phyloP scores from a whole-genome alignment of 108 stramenopile genomes.

The Asterionellopsis glacialis region DNA sequence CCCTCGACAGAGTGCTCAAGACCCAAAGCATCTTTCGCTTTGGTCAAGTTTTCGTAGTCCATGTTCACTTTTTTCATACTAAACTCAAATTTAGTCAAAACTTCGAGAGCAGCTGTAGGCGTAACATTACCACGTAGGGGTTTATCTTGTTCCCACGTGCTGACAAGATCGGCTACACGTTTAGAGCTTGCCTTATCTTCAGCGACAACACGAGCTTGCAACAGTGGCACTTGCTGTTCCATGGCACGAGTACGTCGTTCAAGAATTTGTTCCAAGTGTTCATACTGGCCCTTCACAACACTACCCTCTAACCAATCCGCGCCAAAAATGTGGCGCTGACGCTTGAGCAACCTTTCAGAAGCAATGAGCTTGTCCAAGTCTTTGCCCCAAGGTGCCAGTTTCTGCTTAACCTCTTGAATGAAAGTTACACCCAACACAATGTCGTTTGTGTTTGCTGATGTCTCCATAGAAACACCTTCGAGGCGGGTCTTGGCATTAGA shows the following conservation, averaged over 20 bases:
- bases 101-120: slow-evolving; percentile 78
- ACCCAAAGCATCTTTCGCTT: slow-evolving; percentile 86
- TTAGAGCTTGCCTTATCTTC: slow-evolving; percentile 86
- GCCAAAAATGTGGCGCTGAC: slow-evolving; percentile 84
- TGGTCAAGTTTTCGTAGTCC: slow-evolving; percentile 74
- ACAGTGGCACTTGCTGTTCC: slow-evolving; percentile 88
- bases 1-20: slow-evolving; percentile 60
- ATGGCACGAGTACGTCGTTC: slow-evolving; percentile 75
- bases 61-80: slow-evolving; percentile 66
- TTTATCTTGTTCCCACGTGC: slow-evolving; percentile 80
- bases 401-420: slow-evolving; percentile 82
- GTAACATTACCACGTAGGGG: slow-evolving; percentile 81
- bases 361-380: slow-evolving; percentile 59
- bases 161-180: slow-evolving; percentile 60
- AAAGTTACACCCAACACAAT: slow-evolving; percentile 92
- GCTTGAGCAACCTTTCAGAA: slow-evolving; percentile 83
- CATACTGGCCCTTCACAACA: slow-evolving; percentile 74
- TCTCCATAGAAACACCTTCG: slow-evolving; percentile 80
- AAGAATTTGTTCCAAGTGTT: slow-evolving; percentile 85
- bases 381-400: slow-evolving; percentile 46
- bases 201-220: slow-evolving; percentile 88
- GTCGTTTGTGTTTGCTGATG: slow-evolving; percentile 73
- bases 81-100: slow-evolving; percentile 79
- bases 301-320: slow-evolving; percentile 91
- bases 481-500: slow-evolving; percentile 64